Percentiles rank a stretch among this genome's conserved stretches.
These are phyloP conservation scores for Sabuloglossum arenarium DNA, from an alignment of 495 filamentous ascomycete genomes.

Conservation along the genomic window DNA sequence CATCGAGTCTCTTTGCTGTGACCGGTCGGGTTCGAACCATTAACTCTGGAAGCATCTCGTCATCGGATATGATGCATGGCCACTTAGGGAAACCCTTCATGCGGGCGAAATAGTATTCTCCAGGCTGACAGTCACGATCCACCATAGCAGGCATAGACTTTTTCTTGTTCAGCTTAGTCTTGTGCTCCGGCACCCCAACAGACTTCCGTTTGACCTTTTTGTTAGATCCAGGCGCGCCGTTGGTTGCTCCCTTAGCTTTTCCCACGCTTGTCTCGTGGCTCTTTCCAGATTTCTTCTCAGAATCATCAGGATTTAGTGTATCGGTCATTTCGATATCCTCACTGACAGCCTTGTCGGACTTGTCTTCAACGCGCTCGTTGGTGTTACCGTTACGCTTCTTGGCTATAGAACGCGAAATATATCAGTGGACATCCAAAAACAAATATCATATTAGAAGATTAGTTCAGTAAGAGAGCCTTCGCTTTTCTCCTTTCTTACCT, in stretches of 20 bases:
- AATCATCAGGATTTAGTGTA: neutral
- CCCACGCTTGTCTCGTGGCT: neutral
- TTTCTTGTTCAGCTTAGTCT: constrained; percentile 75
- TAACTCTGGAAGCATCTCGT: constrained; percentile 64
- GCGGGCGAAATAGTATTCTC: constrained; percentile 67
- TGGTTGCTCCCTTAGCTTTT: constrained; percentile 11
- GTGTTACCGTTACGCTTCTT: neutral
- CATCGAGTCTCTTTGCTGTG: constrained; percentile 57
- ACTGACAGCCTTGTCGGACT: neutral
- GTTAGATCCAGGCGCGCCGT: constrained; percentile 16
- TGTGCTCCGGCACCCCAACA: constrained; percentile 40
- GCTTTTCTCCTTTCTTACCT: neutral
- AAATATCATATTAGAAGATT: neutral
- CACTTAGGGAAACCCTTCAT: constrained; percentile 81
- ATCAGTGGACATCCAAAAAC: neutral
- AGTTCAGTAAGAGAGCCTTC: neutral
- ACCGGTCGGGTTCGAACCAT: constrained; percentile 57
- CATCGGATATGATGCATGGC: constrained; percentile 79
- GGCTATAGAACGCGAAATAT: neutral
- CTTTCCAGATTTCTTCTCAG: neutral
- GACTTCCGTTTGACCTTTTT: constrained; percentile 42
- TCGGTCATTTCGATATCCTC: neutral
- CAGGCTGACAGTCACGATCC: constrained; percentile 61
- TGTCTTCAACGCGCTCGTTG: neutral
- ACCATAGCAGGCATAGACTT: constrained; percentile 48